Conservation (phyloP, 1,139 yeast species). For the Eremothecium coryli region DNA sequence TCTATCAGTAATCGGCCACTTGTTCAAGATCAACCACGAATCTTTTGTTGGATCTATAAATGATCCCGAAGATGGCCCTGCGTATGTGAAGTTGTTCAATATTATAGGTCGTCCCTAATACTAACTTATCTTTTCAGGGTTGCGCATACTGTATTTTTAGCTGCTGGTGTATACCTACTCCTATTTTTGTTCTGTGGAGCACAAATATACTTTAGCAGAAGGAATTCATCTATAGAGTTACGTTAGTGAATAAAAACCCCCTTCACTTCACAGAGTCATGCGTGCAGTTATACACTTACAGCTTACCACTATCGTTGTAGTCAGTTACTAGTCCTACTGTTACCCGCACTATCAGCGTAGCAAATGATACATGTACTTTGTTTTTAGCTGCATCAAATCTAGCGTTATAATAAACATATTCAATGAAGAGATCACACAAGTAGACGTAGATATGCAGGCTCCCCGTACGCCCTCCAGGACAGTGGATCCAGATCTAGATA, state of each 20-base stretch:
- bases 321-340: no score
- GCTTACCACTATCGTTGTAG: no score
- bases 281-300: no score
- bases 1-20: conserved; percentile 70
- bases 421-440: no score
- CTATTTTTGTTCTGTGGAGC: conserved; percentile 86
- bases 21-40: conserved; percentile 77
- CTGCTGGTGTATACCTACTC: conserved; percentile 71
- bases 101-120: conserved; percentile 5
- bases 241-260: no score
- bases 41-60: conserved; percentile 84
- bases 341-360: no score
- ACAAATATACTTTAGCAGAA: conserved; percentile 43
- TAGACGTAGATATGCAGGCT: no score
- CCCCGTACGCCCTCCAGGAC: background rate
- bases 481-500: conserved; percentile 9
- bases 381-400: no score
- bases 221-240: conserved; percentile 26
- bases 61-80: conserved; percentile 88
- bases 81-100: conserved; percentile 36
- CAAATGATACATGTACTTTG: no score
- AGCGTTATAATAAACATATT: no score
- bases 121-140: conserved; percentile 37
- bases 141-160: conserved; percentile 81
- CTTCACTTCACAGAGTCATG: no score